Evolutionary conservation across 1,139 yeast species (phyloP).

Genomic region (Entelexis sorbosivorans): DNA sequence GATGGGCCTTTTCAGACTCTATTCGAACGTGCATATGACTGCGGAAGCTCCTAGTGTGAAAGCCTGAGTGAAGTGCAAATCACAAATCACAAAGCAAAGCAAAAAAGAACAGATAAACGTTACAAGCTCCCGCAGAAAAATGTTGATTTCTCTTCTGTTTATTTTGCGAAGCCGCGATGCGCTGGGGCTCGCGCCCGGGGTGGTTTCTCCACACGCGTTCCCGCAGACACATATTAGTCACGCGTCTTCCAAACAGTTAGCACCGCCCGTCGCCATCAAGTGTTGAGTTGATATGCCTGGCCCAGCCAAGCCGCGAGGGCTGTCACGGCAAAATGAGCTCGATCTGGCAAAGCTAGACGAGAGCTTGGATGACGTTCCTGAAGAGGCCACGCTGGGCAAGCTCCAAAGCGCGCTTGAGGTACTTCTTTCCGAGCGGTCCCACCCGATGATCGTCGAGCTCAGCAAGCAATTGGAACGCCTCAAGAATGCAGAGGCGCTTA

Average conservation of each 20-base stretch:
- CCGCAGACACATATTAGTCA: conserved; percentile 1
- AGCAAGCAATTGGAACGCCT: conserved; percentile 21
- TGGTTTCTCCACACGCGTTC: not conserved
- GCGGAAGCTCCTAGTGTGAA: too few species aligned
- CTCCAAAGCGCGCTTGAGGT: conserved; percentile 22
- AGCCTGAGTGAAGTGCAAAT: too few species aligned
- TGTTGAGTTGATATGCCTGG: conserved; percentile 10
- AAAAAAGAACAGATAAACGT: too few species aligned
- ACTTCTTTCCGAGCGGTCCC: conserved; percentile 22
- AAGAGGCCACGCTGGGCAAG: conserved; percentile 19
- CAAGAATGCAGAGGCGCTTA: conserved; percentile 17
- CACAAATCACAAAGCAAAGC: too few species aligned
- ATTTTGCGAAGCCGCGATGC: too few species aligned
- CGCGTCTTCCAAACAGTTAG: not conserved
- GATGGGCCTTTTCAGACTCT: too few species aligned
- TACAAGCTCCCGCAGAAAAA: too few species aligned
- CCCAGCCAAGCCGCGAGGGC: conserved; percentile 9
- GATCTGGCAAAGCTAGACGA: conserved; percentile 9
- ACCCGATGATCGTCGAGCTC: conserved; percentile 20
- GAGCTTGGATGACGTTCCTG: conserved; percentile 17
- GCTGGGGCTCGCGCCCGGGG: too few species aligned
- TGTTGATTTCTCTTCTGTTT: too few species aligned
- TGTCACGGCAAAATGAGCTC: conserved; percentile 14
- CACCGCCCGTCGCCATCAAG: not conserved
- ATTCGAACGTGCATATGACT: too few species aligned